Evolutionary conservation across 1,139 yeast genomes (phyloP).

Genomic region (Geotrichum australiense): DNA sequence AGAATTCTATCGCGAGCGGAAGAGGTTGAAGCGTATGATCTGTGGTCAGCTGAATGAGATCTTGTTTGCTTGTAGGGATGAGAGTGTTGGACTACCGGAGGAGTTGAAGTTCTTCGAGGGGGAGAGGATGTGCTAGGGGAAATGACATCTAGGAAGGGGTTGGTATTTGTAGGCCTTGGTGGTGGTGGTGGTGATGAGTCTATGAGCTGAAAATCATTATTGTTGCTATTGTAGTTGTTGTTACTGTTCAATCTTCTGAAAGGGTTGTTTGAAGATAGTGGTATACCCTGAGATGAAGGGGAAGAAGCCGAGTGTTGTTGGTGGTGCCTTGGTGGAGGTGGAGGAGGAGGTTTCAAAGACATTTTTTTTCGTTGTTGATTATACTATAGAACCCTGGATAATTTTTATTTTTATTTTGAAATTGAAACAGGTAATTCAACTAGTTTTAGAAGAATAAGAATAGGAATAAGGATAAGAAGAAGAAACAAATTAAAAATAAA

Average conservation of each 20-base stretch:
- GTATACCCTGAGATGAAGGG: no score
- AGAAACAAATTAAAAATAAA: no score
- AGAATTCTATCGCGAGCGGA: conserved; percentile 12
- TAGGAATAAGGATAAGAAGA: no score
- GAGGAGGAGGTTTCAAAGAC: conserved; percentile 2
- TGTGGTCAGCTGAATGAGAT: neutral
- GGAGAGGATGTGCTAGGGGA: conserved; percentile 6
- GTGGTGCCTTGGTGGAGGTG: neutral
- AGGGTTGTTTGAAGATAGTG: conserved; percentile 12
- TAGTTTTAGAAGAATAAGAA: no score
- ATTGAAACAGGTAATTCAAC: no score
- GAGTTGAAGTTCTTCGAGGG: conserved; percentile 2
- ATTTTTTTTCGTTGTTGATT: neutral
- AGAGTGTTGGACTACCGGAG: neutral
- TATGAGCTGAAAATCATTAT: neutral
- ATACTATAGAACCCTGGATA: no score
- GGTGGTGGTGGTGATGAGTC: conserved; percentile 9
- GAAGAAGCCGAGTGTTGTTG: neutral
- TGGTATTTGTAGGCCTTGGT: conserved; percentile 13
- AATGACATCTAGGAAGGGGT: conserved; percentile 16
- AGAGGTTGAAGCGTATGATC: conserved; percentile 1
- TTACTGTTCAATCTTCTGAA: conserved; percentile 11
- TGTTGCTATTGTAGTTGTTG: neutral
- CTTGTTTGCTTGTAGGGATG: neutral
- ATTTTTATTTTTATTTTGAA: no score